phyloP scores from a whole-genome alignment of 805 yeast species.

The Candida ficus region DNA sequence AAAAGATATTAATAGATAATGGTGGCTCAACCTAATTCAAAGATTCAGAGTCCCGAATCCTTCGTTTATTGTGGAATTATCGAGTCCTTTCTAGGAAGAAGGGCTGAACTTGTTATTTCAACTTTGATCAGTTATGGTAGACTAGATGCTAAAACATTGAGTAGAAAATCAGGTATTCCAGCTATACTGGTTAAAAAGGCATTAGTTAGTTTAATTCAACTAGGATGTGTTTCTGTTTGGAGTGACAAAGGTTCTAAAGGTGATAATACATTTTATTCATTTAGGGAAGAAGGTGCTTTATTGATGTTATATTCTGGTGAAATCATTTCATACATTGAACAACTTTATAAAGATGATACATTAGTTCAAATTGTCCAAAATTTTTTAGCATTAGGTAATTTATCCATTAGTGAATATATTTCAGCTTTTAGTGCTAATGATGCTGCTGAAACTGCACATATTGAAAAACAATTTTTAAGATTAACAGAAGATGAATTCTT shows the following conservation, averaged over 20 bases:
- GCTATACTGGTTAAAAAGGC: conserved; percentile 51
- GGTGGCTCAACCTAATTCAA: conserved; percentile 24
- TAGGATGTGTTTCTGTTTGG: conserved; percentile 70
- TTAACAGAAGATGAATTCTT: conserved; percentile 48
- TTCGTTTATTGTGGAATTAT: conserved; percentile 50
- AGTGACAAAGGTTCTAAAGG: conserved; percentile 32
- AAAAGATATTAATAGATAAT: background rate
- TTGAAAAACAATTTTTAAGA: conserved; percentile 35
- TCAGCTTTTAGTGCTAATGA: conserved; percentile 24
- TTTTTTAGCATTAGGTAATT: conserved; percentile 62
- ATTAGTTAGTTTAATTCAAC: conserved; percentile 72
- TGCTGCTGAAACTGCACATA: conserved; percentile 22
- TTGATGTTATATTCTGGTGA: conserved; percentile 73
- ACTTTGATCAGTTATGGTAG: conserved; percentile 65
- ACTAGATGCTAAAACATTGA: conserved; percentile 49
- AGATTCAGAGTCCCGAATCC: conserved; percentile 59
- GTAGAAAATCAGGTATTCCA: conserved; percentile 42
- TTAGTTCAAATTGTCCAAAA: conserved; percentile 62
- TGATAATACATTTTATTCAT: conserved; percentile 44
- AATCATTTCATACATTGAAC: conserved; percentile 50
- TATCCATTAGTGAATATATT: conserved; percentile 50
- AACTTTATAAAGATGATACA: conserved; percentile 34
- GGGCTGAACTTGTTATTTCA: conserved; percentile 60
- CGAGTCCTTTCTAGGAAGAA: conserved; percentile 60
- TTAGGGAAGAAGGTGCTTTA: conserved; percentile 60